Evolutionary conservation across 768 basidiomycete genomes (phyloP).

Genomic region (Hydnum rufescens): DNA sequence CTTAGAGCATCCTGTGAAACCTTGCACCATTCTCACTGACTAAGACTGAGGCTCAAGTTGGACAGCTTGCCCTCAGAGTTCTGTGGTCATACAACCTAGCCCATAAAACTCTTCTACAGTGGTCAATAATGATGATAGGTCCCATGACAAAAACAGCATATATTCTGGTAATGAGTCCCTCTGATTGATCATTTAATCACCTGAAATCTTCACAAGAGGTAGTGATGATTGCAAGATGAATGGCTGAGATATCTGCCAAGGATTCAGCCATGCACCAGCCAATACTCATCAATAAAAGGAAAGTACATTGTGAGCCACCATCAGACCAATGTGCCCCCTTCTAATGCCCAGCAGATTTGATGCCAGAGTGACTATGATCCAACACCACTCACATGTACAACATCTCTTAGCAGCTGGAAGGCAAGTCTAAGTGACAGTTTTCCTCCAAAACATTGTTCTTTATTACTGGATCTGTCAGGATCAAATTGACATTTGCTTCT

Average conservation of each 20-base stretch:
- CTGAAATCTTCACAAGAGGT: too few species aligned
- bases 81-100: too few species aligned
- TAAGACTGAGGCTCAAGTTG: too few species aligned
- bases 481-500: too few species aligned
- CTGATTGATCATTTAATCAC: background rate
- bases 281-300: slow-evolving; percentile 57
- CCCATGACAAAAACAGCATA: slow-evolving; percentile 58
- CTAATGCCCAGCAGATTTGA: slow-evolving; percentile 40
- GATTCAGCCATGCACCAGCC: slow-evolving; percentile 36
- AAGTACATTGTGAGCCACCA: background rate
- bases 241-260: slow-evolving; percentile 70
- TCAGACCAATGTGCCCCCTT: background rate
- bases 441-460: background rate
- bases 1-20: too few species aligned
- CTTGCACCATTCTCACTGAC: too few species aligned
- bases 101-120: too few species aligned
- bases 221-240: too few species aligned
- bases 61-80: too few species aligned
- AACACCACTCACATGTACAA: slow-evolving; percentile 60
- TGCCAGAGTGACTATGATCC: slow-evolving; percentile 81
- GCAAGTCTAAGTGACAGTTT: slow-evolving; percentile 20
- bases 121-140: too few species aligned
- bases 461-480: background rate
- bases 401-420: slow-evolving; percentile 81
- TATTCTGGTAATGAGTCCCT: slow-evolving; percentile 47